Conservation (phyloP, 140 eudicot species). For the Erigeron philadelphicus region DNA sequence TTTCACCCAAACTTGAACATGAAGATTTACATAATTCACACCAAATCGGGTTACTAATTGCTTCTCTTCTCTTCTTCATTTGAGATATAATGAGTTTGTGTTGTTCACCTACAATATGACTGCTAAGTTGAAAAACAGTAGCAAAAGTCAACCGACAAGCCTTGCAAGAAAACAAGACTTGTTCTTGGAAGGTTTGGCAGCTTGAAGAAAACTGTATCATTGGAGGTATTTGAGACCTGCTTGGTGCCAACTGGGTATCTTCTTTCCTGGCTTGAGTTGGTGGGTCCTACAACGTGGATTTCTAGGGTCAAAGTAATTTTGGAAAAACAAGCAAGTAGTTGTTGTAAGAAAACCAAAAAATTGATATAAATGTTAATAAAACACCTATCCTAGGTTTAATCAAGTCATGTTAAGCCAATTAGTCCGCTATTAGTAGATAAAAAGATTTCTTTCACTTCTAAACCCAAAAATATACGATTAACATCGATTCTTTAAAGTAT, state of each 20-base stretch:
- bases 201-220: constrained; percentile 33
- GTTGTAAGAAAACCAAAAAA: neutral
- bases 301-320: constrained; percentile 24
- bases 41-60: constrained; percentile 45
- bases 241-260: constrained; percentile 20
- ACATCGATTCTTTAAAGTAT: no score
- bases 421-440: no score
- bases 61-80: constrained; percentile 35
- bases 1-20: constrained; percentile 38
- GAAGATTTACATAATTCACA: constrained; percentile 41
- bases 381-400: no score
- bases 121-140: constrained; percentile 41
- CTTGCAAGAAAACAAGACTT: constrained; percentile 36
- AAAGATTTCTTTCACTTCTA: no score
- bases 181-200: constrained; percentile 30
- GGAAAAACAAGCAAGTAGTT: neutral
- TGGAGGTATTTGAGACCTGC: constrained; percentile 13
- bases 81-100: constrained; percentile 36
- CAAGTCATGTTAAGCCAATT: no score
- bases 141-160: constrained; percentile 44
- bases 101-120: constrained; percentile 34
- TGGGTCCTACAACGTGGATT: constrained; percentile 31
- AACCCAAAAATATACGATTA: no score
- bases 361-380: neutral
- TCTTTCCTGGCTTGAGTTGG: constrained; percentile 27